phyloP scores from a whole-genome alignment of 352 stramenopile genomes.

The Phytopythium vexans region DNA sequence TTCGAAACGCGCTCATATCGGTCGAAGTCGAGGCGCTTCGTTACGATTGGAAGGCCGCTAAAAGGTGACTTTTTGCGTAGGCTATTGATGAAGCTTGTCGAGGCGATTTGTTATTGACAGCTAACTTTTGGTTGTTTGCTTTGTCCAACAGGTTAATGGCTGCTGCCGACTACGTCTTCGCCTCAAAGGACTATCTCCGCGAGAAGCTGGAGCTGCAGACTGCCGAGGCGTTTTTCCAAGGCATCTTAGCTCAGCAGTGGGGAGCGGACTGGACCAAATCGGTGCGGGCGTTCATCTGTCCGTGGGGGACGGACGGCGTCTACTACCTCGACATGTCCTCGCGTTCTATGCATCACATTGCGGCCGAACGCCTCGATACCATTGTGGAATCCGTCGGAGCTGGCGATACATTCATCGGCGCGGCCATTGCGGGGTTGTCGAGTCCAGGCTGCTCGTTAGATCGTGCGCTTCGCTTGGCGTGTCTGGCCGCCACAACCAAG shows the following conservation, averaged over 20 bases:
- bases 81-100: not conserved
- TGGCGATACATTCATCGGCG: constrained; percentile 72
- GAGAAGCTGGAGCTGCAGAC: constrained; percentile 41
- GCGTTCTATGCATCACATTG: constrained; percentile 27
- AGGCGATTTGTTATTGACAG: not conserved
- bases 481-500: constrained; percentile 53
- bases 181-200: constrained; percentile 74
- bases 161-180: constrained; percentile 48
- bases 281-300: constrained; percentile 55
- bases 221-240: constrained; percentile 43
- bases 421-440: constrained; percentile 47
- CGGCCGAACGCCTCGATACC: constrained; percentile 21
- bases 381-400: constrained; percentile 72
- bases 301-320: constrained; percentile 58
- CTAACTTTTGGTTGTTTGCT: not conserved
- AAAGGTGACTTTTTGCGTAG: constrained; percentile 27
- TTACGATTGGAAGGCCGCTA: constrained; percentile 55
- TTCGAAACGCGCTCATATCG: constrained; percentile 28
- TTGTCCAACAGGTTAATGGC: constrained; percentile 32
- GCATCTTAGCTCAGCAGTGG: constrained; percentile 15
- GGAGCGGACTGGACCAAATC: constrained; percentile 19
- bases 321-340: constrained; percentile 39
- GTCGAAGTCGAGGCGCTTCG: constrained; percentile 69
- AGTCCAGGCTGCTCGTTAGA: constrained; percentile 18
- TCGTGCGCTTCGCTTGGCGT: constrained; percentile 36